Conservation (phyloP, 768 basidiomycete genomes). For the Phanerochaete sordida region DNA sequence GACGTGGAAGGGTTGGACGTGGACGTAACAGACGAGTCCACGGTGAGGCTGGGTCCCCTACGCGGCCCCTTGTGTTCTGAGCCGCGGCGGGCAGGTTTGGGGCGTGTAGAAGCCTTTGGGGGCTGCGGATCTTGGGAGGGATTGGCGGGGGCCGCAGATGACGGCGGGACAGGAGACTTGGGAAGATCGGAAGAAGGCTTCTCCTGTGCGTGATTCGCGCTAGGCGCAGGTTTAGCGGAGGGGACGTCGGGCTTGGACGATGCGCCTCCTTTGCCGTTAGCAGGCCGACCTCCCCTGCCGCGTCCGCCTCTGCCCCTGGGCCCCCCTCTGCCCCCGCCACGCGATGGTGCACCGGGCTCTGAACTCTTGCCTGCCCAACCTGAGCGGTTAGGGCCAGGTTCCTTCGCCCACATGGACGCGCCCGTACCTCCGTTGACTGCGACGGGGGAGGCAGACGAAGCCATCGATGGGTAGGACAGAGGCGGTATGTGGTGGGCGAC, state of each 20-base stretch:
- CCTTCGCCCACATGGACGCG: constrained; percentile 20
- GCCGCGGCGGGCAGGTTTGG: constrained; percentile 14
- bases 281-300: constrained; percentile 25
- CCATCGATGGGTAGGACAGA: constrained; percentile 11
- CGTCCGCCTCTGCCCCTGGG: constrained; percentile 29
- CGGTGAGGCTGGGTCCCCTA: constrained; percentile 12
- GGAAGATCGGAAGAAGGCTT: constrained; percentile 12
- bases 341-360: constrained; percentile 23
- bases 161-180: constrained; percentile 9
- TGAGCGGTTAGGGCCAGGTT: constrained; percentile 14
- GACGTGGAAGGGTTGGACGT: constrained; percentile 15
- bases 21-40: constrained; percentile 10
- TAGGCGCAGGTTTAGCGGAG: constrained; percentile 18
- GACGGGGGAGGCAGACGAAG: constrained; percentile 19
- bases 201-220: constrained; percentile 21
- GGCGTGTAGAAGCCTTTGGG: constrained; percentile 8
- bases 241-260: constrained; percentile 18
- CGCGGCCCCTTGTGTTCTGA: constrained; percentile 15
- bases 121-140: background rate
- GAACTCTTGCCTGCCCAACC: constrained; percentile 19
- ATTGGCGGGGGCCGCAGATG: background rate
- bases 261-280: constrained; percentile 20
- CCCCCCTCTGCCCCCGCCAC: constrained; percentile 17
- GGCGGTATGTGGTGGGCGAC: background rate
- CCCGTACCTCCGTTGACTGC: constrained; percentile 15